Percentiles rank a stretch among this genome's conserved stretches.
Conservation (phyloP, 345 rosid genomes). For the Brassica rapa region DNA sequence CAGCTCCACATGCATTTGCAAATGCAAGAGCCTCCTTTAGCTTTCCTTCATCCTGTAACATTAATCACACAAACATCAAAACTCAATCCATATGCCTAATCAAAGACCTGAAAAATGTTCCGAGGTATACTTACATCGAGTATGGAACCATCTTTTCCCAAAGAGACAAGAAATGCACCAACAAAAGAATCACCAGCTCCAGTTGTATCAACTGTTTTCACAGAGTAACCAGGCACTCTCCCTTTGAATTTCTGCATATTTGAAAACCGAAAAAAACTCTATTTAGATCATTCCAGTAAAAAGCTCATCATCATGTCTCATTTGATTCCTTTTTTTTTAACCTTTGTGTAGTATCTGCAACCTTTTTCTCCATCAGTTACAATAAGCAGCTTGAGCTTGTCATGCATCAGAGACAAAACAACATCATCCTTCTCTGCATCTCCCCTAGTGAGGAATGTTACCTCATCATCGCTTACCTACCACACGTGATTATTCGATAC, state of each 20-base stretch:
- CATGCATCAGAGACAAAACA: slow-evolving; percentile 55
- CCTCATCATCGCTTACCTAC: slow-evolving; percentile 62
- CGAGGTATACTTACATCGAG: neutral
- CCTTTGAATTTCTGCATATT: slow-evolving; percentile 52
- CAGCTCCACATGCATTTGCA: slow-evolving; percentile 72
- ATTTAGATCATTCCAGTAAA: neutral
- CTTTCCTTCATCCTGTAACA: slow-evolving; percentile 52
- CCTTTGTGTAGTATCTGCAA: slow-evolving; percentile 65
- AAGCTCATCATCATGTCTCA: neutral
- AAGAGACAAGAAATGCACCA: slow-evolving; percentile 48
- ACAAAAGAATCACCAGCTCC: slow-evolving; percentile 78
- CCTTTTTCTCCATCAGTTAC: slow-evolving; percentile 75
- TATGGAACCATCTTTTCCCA: slow-evolving; percentile 46
- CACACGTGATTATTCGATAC: neutral
- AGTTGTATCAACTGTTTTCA: slow-evolving; percentile 65
- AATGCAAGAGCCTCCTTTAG: slow-evolving; percentile 52
- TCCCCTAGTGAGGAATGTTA: slow-evolving; percentile 51
- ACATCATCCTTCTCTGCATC: slow-evolving; percentile 60
- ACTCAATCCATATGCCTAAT: neutral
- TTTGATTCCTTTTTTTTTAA: slow-evolving; percentile 3
- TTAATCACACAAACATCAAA: slow-evolving; percentile 3
- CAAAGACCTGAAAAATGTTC: neutral
- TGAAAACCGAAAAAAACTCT: neutral
- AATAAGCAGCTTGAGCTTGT: slow-evolving; percentile 57
- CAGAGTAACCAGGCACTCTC: slow-evolving; percentile 47